Conservation (phyloP, 2,329 filamentous ascomycete genomes). For the Stenocarpella maydis region DNA sequence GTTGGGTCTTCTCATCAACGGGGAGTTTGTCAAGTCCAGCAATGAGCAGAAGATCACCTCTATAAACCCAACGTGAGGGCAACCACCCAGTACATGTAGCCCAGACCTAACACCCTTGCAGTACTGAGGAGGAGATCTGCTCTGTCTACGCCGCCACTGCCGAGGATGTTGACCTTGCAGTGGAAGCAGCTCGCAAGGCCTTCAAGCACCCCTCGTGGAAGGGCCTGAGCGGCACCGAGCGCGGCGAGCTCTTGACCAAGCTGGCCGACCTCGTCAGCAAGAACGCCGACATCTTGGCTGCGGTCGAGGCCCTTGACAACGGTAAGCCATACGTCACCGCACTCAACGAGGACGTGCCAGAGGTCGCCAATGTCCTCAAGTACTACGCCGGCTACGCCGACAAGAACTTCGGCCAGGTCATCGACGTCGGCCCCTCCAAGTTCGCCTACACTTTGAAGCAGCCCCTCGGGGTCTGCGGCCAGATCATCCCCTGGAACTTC, state of each 20-base stretch:
- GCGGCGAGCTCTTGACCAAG: constrained; percentile 73
- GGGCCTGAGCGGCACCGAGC: constrained; percentile 70
- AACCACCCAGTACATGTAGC: background rate
- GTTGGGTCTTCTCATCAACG: constrained; percentile 83
- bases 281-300: constrained; percentile 60
- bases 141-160: constrained; percentile 74
- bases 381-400: constrained; percentile 85
- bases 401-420: constrained; percentile 81
- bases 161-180: constrained; percentile 74
- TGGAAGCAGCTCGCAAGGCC: constrained; percentile 73
- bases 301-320: constrained; percentile 79
- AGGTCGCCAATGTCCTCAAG: constrained; percentile 60
- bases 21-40: constrained; percentile 76
- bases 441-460: constrained; percentile 80
- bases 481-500: constrained; percentile 85
- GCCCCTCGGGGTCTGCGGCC: constrained; percentile 79
- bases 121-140: constrained; percentile 71
- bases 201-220: constrained; percentile 74
- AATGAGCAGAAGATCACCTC: constrained; percentile 70
- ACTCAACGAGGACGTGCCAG: constrained; percentile 67
- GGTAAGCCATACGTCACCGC: constrained; percentile 77
- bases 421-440: constrained; percentile 74
- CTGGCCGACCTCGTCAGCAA: constrained; percentile 74
- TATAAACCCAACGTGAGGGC: constrained; percentile 73
- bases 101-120: constrained; percentile 36